Evolutionary conservation across 148 eudicot genomes (phyloP).

Genomic region (Amaranthus hypochondriacus): DNA sequence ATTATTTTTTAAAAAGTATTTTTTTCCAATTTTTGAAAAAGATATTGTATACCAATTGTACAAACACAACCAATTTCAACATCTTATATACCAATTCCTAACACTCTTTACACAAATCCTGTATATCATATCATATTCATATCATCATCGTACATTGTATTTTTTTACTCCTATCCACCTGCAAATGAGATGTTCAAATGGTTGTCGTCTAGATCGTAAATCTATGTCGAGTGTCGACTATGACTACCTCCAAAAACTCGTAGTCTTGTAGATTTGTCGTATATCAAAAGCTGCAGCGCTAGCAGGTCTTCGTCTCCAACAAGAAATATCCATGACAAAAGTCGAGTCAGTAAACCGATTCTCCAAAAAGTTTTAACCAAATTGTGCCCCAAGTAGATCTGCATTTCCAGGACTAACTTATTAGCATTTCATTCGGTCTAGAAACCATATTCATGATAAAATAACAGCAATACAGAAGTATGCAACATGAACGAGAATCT

Average conservation of each 20-base stretch:
- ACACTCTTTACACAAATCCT: no score
- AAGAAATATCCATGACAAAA: no score
- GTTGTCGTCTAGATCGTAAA: not conserved
- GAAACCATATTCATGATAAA: not conserved
- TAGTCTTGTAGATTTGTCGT: not conserved
- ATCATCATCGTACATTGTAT: no score
- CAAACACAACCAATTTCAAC: no score
- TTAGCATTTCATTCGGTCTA: not conserved
- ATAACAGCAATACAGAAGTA: not conserved
- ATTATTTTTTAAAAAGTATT: no score
- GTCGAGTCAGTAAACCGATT: constrained; percentile 9
- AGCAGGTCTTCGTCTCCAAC: constrained; percentile 1
- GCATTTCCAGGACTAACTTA: constrained; percentile 3
- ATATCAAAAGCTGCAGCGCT: not conserved
- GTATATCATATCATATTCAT: no score
- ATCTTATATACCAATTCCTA: no score
- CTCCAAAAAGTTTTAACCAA: constrained; percentile 1
- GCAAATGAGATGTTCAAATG: not conserved
- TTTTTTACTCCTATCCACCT: not conserved
- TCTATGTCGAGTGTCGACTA: not conserved
- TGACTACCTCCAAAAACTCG: constrained; percentile 3
- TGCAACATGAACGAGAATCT: not conserved
- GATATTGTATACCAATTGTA: no score
- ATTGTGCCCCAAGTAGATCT: constrained; percentile 11
- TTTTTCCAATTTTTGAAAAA: no score